Base-by-base conservation (phyloP, 495 filamentous ascomycete species). In the Penicillium angulare region DNA sequence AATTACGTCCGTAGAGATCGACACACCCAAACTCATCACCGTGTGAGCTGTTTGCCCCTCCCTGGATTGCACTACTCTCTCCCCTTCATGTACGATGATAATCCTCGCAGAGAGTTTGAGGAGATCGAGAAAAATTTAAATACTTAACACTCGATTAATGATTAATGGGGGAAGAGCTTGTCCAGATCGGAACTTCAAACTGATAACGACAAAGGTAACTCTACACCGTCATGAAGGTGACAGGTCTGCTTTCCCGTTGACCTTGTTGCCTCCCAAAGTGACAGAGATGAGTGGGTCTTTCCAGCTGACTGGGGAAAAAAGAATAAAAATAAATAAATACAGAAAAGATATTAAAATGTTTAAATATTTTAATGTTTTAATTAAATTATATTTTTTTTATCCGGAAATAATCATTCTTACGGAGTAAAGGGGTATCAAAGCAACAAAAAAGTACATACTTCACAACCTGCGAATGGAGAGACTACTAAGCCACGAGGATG, bases 21-120 rank as follows among this genome's bases (percentile, higher is more conserved):
- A 55, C 60, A 49, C 26, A 35, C 17, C 49, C 7, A 49, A 20
- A 35, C 17, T 45, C 7, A 15, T 45, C 13, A 41, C 26, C n/a
- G 26, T 56, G 27, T 51, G 45, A 41, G 39, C 50, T 55, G 56
- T 58, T 61, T 64, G 61, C 61, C 58, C 55, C 58, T 59, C 57
- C 49, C 52, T 55, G 31, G 52, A 56, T 51, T 47, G 29, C 29
- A n/a, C n/a, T n/a, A n/a, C n/a, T n/a, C n/a, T 29, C 9, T 26
- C 12, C 17, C 40, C 31, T 53, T 42, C 43, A 18, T 41, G 32
- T 41, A 53, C 17, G 21, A 23, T 32, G 23, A 40, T 9, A 31
- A 41, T 41, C 21, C 21, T 23, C 18, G 21, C 21, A 41, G 21
- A 15, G n/a, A 40, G 21, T 23, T 26, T 41, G 6, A 5, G 13